Evolutionary conservation across 2,329 filamentous ascomycete species (phyloP).

Genomic region (Paecilomyces sp.): DNA sequence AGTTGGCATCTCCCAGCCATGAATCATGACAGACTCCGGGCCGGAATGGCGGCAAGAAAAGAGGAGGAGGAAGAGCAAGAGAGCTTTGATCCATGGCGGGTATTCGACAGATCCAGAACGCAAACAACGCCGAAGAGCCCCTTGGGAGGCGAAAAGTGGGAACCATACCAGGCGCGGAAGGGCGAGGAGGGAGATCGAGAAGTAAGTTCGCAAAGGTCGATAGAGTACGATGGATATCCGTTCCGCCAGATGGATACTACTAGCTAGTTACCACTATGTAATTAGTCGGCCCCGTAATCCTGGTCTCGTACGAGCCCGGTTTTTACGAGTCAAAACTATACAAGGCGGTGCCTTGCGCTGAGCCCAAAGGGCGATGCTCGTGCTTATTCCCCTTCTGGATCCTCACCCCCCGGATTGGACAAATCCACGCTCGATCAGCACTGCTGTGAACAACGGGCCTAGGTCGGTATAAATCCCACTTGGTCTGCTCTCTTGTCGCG

Average conservation of each 20-base stretch:
- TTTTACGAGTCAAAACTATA: background rate
- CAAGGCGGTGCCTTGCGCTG: background rate
- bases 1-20: background rate
- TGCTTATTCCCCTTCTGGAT: background rate
- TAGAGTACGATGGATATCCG: background rate
- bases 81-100: background rate
- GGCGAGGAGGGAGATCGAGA: background rate
- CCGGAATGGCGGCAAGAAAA: background rate
- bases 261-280: background rate
- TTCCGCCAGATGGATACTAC: background rate
- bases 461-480: background rate
- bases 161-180: background rate
- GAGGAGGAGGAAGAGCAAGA: too few species aligned
- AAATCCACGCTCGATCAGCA: background rate
- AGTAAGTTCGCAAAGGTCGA: background rate
- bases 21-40: background rate
- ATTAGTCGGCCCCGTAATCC: background rate
- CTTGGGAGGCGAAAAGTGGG: background rate
- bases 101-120: background rate
- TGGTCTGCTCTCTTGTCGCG: background rate
- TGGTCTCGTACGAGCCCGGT: background rate
- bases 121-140: background rate
- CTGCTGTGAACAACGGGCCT: background rate
- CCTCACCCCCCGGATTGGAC: background rate
- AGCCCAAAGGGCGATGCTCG: background rate